Evolutionary conservation across 148 eudicot genomes (phyloP), one percentile per base, ranked within the genome.

Genomic region (Limonium bicolor): DNA sequence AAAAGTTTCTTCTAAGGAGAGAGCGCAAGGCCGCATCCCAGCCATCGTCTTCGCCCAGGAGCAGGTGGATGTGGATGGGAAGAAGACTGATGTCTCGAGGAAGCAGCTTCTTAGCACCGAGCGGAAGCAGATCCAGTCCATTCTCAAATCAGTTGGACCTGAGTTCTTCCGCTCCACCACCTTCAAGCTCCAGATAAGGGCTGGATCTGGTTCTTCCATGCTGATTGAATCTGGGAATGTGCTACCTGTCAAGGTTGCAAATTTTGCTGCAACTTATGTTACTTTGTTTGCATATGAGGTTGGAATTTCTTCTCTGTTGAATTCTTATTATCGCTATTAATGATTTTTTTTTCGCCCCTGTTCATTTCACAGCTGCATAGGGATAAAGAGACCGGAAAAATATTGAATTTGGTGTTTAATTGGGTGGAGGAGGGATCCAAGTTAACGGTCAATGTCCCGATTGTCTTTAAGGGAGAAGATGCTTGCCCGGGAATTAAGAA

Each of bases 11-110:
- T 67, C 57, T 60, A 69, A 72, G 20, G 93, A 84, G 28, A 55
- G 95, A 46, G 71, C 71, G 25, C 93, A 70, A 23, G 97, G 97
- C 25, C 85, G 88, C 2, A 84, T 90, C 44, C 97, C 97, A 0
- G 87, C 93, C 20, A 78, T 84, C 20, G 85, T 90, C 0, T 65
- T 78, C 62, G 41, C 80, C 36, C 70, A 74, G 23, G 37, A 34
- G 34, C 51, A 43, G 10, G 10, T 40, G 9, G 36, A 58, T 18
- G n/a, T n/a, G n/a, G n/a, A n/a, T n/a, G n/a, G n/a, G n/a, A n/a
- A n/a, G n/a, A n/a, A n/a, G n/a, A 49, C 40, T 33, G 51, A 10
- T 32, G 56, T 58, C 1, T 35, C 92, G 4, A 67, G 68, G 49
- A 84, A 84, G 31, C 76, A 60, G 33, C 61, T 80, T 4, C 27